Base-by-base conservation (phyloP, 495 filamentous ascomycete genomes). In the Bacidia gigantensis region DNA sequence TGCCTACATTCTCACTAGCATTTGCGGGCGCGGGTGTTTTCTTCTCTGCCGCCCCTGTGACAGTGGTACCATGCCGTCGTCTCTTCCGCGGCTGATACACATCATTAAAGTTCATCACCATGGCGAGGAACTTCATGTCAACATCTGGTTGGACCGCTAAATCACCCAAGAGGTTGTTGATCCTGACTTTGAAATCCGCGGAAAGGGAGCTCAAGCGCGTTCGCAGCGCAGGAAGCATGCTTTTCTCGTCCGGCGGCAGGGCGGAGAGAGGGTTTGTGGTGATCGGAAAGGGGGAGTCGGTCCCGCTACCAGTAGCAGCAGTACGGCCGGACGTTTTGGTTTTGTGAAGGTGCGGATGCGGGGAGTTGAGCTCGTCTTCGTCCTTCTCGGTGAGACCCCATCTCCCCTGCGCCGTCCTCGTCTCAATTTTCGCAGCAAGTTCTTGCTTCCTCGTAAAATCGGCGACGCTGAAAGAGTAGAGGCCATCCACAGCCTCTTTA, bases 101-200 rank as follows among this genome's bases (percentile, higher is more conserved):
- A 65, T 96, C 89, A 65, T 99, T 99, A 64, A 99, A 99, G 63
- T 96, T 99, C 87, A 99, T 94, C 20, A 90, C 85, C 45, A 95
- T 86, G 10, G 84, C 93, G 54, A 99, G 70, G 69, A 96, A 94
- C 40, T 89, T 77, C 84, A 99, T 89, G 59, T 97, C 92, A 53
- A 86, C 81, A 65, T 98, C 93, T 11, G 89, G 84, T 69, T 97
- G 93, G 62, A 92, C 87, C 9, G 86, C 80, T 53, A 99, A 64
- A 66, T 97, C 93, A 10, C 89, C 87, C 26, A 99, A 71, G 22
- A 99, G 70, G 24, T 86, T 70, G 58, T 88, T 88, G 44, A 97
- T 70, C 25, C 83, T 74, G 0, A 74, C 72, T 50, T 74, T 73
- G 72, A 97, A 99, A 50, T 84, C 80, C 2, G 69, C 68, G 2